A percentile compares a stretch with the other conserved stretches of the same genome.
These are phyloP conservation scores for Batkoa obscura DNA, from an alignment of 371 early-diverging fungal species.

Conservation along the genomic window DNA sequence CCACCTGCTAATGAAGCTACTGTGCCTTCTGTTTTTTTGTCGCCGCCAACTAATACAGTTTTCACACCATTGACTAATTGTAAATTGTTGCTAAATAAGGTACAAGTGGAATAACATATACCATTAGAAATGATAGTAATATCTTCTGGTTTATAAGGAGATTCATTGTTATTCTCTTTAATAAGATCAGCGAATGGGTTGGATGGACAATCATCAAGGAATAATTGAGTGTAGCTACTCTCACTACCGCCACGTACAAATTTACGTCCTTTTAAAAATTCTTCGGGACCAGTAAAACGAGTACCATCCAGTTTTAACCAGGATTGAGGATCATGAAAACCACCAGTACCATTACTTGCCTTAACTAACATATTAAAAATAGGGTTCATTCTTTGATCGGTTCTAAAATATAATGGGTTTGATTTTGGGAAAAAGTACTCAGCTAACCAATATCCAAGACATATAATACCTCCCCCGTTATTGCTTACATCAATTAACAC, in stretches of 20 bases:
- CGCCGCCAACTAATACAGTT: neutral
- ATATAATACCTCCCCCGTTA: neutral
- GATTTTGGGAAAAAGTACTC: neutral
- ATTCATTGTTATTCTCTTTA: neutral
- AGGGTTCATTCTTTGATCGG: neutral
- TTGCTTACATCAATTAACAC: neutral
- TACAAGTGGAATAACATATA: constrained; percentile 2
- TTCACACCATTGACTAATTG: neutral
- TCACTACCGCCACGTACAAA: neutral
- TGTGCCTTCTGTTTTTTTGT: neutral
- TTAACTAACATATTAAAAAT: neutral
- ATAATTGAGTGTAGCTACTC: neutral
- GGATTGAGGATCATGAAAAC: neutral
- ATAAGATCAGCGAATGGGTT: neutral
- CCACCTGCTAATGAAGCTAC: neutral
- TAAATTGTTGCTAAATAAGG: neutral
- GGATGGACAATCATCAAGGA: neutral
- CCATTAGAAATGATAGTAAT: neutral
- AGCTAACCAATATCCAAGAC: neutral
- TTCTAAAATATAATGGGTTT: neutral
- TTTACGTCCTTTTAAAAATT: neutral
- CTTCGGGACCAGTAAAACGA: neutral
- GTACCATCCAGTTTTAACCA: neutral
- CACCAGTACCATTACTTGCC: neutral
- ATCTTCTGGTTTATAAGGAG: neutral